Evolutionary conservation across 2,329 filamentous ascomycete genomes (phyloP).

Genomic region (Dactylellina leptospora): DNA sequence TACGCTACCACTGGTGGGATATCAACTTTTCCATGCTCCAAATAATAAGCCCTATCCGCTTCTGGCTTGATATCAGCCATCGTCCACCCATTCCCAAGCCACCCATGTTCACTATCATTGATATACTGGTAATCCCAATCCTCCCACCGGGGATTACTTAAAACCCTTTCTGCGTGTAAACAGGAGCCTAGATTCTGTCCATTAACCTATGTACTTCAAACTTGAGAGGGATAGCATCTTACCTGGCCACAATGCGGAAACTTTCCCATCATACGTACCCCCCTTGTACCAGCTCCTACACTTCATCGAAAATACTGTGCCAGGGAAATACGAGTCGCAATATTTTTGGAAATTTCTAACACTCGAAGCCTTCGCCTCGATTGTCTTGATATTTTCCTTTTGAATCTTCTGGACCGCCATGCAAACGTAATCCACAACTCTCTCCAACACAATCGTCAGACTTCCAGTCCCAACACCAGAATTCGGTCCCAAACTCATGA

Average conservation of each 20-base stretch:
- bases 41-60: constrained; percentile 42
- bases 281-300: constrained; percentile 68
- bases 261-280: constrained; percentile 61
- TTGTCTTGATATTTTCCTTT: constrained; percentile 61
- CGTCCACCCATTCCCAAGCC: constrained; percentile 48
- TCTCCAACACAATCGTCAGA: constrained; percentile 64
- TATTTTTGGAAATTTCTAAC: constrained; percentile 65
- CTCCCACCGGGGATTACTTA: constrained; percentile 49
- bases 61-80: constrained; percentile 38
- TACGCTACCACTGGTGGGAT: constrained; percentile 31
- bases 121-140: constrained; percentile 47
- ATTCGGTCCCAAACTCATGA: constrained; percentile 66
- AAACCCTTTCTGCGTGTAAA: constrained; percentile 39
- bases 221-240: constrained; percentile 7
- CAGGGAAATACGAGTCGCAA: constrained; percentile 64
- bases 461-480: constrained; percentile 64
- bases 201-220: constrained; percentile 1
- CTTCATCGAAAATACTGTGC: constrained; percentile 64
- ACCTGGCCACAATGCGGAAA: constrained; percentile 64
- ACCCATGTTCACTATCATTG: constrained; percentile 30
- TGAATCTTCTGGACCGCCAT: constrained; percentile 64
- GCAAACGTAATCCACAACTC: constrained; percentile 64
- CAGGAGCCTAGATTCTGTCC: constrained; percentile 26
- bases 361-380: constrained; percentile 62
- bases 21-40: constrained; percentile 31